Evolutionary conservation across 1,284 basidiomycete species (phyloP).

Genomic region (Coriolopsis trogii): DNA sequence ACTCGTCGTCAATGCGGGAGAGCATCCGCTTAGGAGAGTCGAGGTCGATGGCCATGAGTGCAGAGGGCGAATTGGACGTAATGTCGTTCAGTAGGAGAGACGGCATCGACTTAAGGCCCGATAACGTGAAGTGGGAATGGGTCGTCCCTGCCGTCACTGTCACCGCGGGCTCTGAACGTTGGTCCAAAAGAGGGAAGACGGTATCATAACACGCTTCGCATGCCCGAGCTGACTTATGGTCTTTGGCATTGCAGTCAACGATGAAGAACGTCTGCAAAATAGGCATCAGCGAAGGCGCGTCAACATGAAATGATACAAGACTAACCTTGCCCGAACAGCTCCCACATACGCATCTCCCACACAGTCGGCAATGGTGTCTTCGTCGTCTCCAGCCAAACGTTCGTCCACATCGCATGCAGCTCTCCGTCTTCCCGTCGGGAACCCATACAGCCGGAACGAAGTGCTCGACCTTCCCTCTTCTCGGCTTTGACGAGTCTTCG

Average conservation of each 20-base stretch:
- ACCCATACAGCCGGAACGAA: conserved; percentile 94
- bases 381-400: conserved; percentile 82
- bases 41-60: conserved; percentile 47
- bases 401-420: conserved; percentile 83
- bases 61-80: conserved; percentile 33
- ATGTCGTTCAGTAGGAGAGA: conserved; percentile 49
- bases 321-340: conserved; percentile 79
- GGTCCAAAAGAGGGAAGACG: conserved; percentile 73
- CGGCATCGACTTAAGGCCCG: conserved; percentile 48
- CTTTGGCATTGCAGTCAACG: conserved; percentile 53
- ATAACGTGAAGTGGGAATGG: conserved; percentile 43
- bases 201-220: conserved; percentile 87
- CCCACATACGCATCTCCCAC: conserved; percentile 86
- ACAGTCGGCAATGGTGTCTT: conserved; percentile 89
- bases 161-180: conserved; percentile 22
- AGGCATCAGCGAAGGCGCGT: neutral
- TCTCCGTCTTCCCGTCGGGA: conserved; percentile 79
- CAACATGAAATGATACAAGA: neutral
- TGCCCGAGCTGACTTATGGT: conserved; percentile 72
- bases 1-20: conserved; percentile 29
- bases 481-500: conserved; percentile 44
- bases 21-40: conserved; percentile 32
- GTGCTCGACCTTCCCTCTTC: conserved; percentile 72
- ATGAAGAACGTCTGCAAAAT: conserved; percentile 75
- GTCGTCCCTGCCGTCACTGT: conserved; percentile 29